Base-by-base conservation (phyloP, 768 basidiomycete species). In the Strobilomyces echinocephalus region DNA sequence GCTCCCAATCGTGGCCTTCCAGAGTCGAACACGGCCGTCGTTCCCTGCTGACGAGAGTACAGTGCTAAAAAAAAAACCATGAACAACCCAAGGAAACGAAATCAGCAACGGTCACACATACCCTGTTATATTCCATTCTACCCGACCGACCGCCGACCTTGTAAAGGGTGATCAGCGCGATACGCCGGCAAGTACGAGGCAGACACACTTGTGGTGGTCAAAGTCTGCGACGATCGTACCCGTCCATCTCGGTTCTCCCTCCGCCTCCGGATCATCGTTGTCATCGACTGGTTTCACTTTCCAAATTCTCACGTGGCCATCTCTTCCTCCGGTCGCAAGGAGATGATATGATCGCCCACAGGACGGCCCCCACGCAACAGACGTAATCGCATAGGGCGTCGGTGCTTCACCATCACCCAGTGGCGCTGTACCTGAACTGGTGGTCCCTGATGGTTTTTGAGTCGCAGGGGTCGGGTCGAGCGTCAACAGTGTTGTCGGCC, bases 81-180 rank as follows among this genome's bases (percentile, higher is more conserved):
- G 10, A 59, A 40, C 36, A 46, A 42, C 33, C 50, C 43, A 46
- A 40, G 11, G 36, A 55, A 20, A 15, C 15, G 24, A 36, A 18
- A 20, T 14, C 31, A n/a, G n/a, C 48, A 36, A 21, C 35, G 33
- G 30, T 36, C 55, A 61, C 70, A 90, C 87, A 61, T 70, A 90
- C 87, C 89, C 89, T 33, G 86, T 89, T 46, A 94, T 84, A 66
- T 95, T 95, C 92, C 95, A 97, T 66, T 95, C 94, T 0, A 99
- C 94, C 60, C 86, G 78, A 3, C 87, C 86, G 10, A 95, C 81
- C 4, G 85, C 79, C 0, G 87, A 84, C 57, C 88, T n/a, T 88
- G 55, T 20, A 57, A 44, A 4, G 6, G 9, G 8, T 15, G 30
- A 41, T 64, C 43, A 58, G 56, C 52, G 57, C 30, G 18, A 14